Evolutionary conservation across 1,139 yeast species (phyloP).

Genomic region (Magnusiomyces magnusii): DNA sequence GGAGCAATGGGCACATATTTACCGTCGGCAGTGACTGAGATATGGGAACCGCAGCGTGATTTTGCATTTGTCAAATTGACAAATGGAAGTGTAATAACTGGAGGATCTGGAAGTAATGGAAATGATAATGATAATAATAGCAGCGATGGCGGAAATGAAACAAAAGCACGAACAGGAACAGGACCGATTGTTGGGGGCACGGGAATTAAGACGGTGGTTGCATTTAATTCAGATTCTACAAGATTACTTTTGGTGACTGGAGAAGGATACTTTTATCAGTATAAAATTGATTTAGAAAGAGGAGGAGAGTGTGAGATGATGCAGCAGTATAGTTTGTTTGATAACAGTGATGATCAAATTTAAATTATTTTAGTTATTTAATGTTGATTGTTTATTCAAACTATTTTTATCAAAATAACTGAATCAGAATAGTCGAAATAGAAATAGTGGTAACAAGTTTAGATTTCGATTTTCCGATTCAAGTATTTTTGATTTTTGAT

Average conservation of each 20-base stretch:
- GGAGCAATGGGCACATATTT: constrained; percentile 82
- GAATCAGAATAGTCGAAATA: neutral
- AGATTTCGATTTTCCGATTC: too few relatives aligned
- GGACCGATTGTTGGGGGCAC: constrained; percentile 9
- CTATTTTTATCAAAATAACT: too few relatives aligned
- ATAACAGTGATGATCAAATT: constrained; percentile 12
- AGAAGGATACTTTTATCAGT: constrained; percentile 80
- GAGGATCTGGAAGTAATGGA: constrained; percentile 22
- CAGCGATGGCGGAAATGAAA: constrained; percentile 1
- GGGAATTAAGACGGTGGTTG: constrained; percentile 34
- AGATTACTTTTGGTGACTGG: constrained; percentile 77
- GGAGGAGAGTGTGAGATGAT: constrained; percentile 90
- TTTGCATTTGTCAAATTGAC: constrained; percentile 90
- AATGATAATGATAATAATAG: constrained; percentile 8
- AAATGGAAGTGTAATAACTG: constrained; percentile 31
- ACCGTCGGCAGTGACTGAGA: constrained; percentile 77
- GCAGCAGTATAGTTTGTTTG: constrained; percentile 50
- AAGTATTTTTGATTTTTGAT: too few relatives aligned
- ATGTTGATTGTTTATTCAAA: neutral
- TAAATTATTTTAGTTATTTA: too few relatives aligned
- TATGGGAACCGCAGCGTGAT: constrained; percentile 79
- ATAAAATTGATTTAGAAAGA: constrained; percentile 76
- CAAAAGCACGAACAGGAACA: constrained; percentile 9
- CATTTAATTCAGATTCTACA: constrained; percentile 44
- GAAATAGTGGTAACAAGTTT: too few relatives aligned